Conservation (phyloP, 2,329 filamentous ascomycete genomes). For the Seiridium unicorne region DNA sequence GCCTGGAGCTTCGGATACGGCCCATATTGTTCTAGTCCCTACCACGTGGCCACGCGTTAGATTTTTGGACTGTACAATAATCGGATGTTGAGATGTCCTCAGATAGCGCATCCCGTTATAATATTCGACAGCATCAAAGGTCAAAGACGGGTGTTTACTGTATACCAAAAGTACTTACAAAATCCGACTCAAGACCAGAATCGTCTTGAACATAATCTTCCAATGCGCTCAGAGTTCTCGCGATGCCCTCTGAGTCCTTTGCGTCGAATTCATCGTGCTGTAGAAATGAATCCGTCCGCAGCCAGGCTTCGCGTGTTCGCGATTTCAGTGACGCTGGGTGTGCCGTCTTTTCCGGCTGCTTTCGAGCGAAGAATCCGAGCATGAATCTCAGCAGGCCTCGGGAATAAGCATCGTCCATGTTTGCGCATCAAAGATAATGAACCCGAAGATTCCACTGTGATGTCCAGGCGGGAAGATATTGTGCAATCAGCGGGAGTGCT, state of each 20-base stretch:
- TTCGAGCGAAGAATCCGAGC: background rate
- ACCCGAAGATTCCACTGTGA: too few species aligned
- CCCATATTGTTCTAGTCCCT: background rate
- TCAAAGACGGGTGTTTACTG: slow-evolving; percentile 9
- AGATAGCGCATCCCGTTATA: too few species aligned
- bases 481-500: too few species aligned
- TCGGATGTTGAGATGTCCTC: too few species aligned
- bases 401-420: background rate
- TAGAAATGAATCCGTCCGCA: slow-evolving; percentile 23
- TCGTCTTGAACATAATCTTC: slow-evolving; percentile 17
- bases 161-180: slow-evolving; percentile 17
- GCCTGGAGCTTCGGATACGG: background rate
- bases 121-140: background rate
- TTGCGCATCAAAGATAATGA: too few species aligned
- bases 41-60: too few species aligned
- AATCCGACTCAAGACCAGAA: slow-evolving; percentile 20
- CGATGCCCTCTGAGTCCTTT: slow-evolving; percentile 17
- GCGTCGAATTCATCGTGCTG: slow-evolving; percentile 20
- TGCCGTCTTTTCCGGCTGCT: too few species aligned
- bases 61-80: too few species aligned
- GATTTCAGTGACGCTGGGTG: too few species aligned
- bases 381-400: background rate
- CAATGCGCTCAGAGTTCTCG: slow-evolving; percentile 11
- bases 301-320: slow-evolving; percentile 21
- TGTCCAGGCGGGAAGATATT: too few species aligned